phyloP scores from a whole-genome alignment of 371 early-diverging fungal species.

The Syncephalastrum sp. region DNA sequence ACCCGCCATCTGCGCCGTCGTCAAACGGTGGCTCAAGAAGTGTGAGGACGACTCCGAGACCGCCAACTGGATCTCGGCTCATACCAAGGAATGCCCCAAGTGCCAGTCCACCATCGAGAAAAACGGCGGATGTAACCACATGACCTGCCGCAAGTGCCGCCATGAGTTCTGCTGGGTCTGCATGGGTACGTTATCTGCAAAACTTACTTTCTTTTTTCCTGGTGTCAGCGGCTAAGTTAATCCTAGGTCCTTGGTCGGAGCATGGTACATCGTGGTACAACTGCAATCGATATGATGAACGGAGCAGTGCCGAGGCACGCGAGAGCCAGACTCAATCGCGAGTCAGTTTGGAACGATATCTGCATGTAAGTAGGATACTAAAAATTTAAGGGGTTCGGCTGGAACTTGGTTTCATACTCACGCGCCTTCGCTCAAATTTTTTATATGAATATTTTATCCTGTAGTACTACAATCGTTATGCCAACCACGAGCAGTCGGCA shows the following conservation, averaged over 20 bases:
- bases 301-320: slow-evolving; percentile 75
- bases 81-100: slow-evolving; percentile 96
- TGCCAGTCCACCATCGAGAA: slow-evolving; percentile 96
- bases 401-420: too few relatives aligned
- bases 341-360: slow-evolving; percentile 87
- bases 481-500: slow-evolving; percentile 95
- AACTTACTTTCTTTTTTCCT: slow-evolving; percentile 1
- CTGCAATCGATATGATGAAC: slow-evolving; percentile 94
- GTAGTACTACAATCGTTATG: slow-evolving; percentile 94
- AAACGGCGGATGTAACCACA: slow-evolving; percentile 96
- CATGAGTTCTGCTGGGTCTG: slow-evolving; percentile 93
- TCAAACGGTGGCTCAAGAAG: slow-evolving; percentile 90
- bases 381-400: not conserved
- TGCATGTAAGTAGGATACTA: slow-evolving; percentile 69
- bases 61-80: slow-evolving; percentile 94
- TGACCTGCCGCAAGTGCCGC: slow-evolving; percentile 87
- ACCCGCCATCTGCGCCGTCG: slow-evolving; percentile 87
- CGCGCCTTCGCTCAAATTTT: too few relatives aligned
- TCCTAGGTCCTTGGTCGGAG: slow-evolving; percentile 87
- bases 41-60: slow-evolving; percentile 98
- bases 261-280: slow-evolving; percentile 90
- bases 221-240: not conserved
- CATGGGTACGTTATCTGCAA: slow-evolving; percentile 39
- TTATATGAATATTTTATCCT: not conserved
- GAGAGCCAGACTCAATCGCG: slow-evolving; percentile 86